Conservation (phyloP, 2,329 filamentous ascomycete species). For the Gyromitra esculenta region DNA sequence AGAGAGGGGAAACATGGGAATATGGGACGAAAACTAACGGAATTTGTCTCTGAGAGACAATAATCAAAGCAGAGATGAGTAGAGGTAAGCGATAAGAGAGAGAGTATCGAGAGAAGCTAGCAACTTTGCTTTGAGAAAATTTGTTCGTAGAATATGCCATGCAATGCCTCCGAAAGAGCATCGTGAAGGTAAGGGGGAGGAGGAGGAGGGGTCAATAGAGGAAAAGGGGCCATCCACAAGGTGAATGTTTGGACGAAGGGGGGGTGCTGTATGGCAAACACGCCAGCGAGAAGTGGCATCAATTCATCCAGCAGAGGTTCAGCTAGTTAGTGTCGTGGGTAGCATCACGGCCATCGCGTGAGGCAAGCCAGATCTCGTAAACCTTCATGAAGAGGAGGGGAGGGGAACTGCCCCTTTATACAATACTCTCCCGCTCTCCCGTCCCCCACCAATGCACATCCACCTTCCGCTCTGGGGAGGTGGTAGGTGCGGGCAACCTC, state of each 20-base stretch:
- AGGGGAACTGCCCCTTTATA: constrained; percentile 37
- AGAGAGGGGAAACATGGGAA: background rate
- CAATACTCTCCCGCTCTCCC: background rate
- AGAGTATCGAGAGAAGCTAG: background rate
- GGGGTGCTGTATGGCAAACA: background rate
- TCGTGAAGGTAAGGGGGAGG: background rate
- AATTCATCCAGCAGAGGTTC: background rate
- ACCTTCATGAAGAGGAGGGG: constrained; percentile 25
- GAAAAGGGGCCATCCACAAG: background rate
- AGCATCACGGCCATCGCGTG: constrained; percentile 8
- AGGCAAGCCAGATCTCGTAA: constrained; percentile 15
- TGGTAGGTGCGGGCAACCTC: constrained; percentile 7
- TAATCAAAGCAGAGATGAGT: background rate
- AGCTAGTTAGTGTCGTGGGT: background rate
- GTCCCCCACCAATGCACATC: constrained; percentile 3
- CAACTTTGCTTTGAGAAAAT: background rate
- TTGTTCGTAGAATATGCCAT: background rate
- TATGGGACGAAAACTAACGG: background rate
- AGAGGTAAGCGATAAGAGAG: background rate
- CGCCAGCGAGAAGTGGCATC: background rate
- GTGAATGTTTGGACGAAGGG: background rate
- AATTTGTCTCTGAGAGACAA: background rate
- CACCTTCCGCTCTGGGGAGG: constrained; percentile 29
- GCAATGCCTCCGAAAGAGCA: background rate
- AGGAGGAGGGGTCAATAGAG: background rate